Base-by-base conservation (phyloP, 495 filamentous ascomycete genomes). In the Cudoniella acicularis region DNA sequence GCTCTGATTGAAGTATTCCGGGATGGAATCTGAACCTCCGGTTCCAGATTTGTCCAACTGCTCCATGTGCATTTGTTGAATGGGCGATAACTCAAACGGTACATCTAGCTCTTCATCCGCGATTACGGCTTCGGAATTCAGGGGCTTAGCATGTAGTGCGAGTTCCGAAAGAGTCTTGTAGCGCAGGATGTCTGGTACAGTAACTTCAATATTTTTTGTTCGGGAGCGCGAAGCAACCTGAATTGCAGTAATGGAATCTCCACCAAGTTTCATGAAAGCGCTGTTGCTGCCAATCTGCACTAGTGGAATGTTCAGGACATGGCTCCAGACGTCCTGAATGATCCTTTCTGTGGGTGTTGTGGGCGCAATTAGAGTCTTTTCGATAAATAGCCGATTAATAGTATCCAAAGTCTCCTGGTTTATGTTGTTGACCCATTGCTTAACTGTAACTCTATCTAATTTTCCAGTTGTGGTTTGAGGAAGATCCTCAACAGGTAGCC, bases 1-100 rank as follows among this genome's bases (percentile, higher is more conserved):
- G 49, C 87, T 87, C 64, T 88, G 86, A 64, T 90, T 89, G 67
- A 89, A 91, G 54, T 87, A 81, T n/a, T 84, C 84, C 61, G 30
- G 13, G 30, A 36, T 36, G 30, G 30, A 36, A 36, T 36, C 30
- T 36, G 30, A 6, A 36, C 30, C 30, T 36, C 30, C 30, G 30
- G 30, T 36, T 36, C 80, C 76, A 0, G 76, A 77, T n/a, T 84
- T 77, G 26, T 72, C 67, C 0, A 73, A 72, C 21, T 77, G 67
- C 47, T 85, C 75, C 55, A 88, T 89, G 67, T 88, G 88, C 16
- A 90, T 71, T 21, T 78, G 75, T 65, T 91, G 87, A 69, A 90
- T 89, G 0, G 87, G 87, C 0, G 87, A 84, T 4, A 91, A 75
- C 8, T 79, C 78, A 60, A 89, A 90, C 25, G 70, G 70, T 50